Percentiles rank a stretch among this genome's conserved stretches.
These are phyloP conservation scores for Solanum chiquidenum DNA, from an alignment of 257 asterid genomes.

Conservation along the genomic window DNA sequence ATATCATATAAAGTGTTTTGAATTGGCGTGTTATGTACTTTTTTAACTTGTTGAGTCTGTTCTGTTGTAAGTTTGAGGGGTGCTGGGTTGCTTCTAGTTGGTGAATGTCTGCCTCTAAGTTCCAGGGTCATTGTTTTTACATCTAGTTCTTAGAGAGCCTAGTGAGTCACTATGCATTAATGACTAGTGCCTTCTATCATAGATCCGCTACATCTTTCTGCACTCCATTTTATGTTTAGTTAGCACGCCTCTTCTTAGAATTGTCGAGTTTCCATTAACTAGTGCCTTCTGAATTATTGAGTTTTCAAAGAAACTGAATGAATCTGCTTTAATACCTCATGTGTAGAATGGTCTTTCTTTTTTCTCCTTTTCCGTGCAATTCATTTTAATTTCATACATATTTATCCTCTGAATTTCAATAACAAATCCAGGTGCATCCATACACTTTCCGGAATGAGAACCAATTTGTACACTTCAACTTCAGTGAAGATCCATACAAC, in stretches of 20 bases:
- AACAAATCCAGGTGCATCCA: constrained; percentile 75
- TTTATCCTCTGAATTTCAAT: not conserved
- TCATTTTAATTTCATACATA: not conserved
- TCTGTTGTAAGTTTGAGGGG: not conserved
- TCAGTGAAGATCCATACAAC: constrained; percentile 74
- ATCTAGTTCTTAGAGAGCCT: not conserved
- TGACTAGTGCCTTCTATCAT: not conserved
- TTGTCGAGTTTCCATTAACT: not conserved
- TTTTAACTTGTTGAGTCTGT: not conserved
- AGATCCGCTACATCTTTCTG: not conserved
- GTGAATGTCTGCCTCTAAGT: not conserved
- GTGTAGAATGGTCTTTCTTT: not conserved
- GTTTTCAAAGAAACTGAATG: not conserved
- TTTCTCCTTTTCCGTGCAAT: not conserved
- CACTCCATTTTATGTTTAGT: not conserved
- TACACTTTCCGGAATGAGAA: constrained; percentile 85
- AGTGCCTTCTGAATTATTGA: not conserved
- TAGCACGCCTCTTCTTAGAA: not conserved
- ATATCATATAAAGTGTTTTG: not conserved
- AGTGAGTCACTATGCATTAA: not conserved
- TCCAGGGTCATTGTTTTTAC: not conserved
- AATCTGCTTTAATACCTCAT: not conserved
- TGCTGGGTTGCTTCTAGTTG: not conserved
- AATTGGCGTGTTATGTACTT: not conserved
- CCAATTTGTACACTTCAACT: constrained; percentile 67